Conservation (phyloP, 2,329 filamentous ascomycete genomes). For the Periconia sp. region DNA sequence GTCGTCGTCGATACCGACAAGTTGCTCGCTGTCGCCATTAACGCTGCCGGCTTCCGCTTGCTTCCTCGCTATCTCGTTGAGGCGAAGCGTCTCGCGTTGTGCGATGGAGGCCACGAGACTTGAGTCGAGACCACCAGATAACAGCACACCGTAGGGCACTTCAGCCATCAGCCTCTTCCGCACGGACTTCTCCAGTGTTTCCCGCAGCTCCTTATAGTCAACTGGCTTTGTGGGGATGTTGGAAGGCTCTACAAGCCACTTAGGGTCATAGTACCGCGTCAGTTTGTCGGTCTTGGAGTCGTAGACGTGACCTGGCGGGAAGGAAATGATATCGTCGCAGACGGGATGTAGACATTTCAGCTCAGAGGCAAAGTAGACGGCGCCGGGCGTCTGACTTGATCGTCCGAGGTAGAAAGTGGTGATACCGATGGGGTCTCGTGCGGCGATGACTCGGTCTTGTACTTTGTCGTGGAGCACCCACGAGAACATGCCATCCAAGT, state of each 20-base stretch:
- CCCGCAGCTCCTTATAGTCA: slow-evolving; percentile 79
- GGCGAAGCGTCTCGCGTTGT: slow-evolving; percentile 82
- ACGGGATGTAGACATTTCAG: slow-evolving; percentile 90
- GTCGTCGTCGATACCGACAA: slow-evolving; percentile 93
- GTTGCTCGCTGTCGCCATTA: slow-evolving; percentile 45
- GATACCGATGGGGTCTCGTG: slow-evolving; percentile 93
- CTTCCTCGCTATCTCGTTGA: slow-evolving; percentile 64
- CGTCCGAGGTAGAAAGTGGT: slow-evolving; percentile 97
- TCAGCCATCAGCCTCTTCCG: slow-evolving; percentile 98
- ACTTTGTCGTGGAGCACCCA: slow-evolving; percentile 97
- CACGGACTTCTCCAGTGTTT: slow-evolving; percentile 84
- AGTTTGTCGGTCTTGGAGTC: slow-evolving; percentile 87
- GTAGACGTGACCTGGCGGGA: slow-evolving; percentile 94
- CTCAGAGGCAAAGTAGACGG: slow-evolving; percentile 96
- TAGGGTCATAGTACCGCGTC: slow-evolving; percentile 86
- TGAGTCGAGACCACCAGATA: slow-evolving; percentile 94
- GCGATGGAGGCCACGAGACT: slow-evolving; percentile 94
- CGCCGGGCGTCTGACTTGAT: slow-evolving; percentile 74
- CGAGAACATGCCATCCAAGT: slow-evolving; percentile 99
- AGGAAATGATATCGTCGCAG: slow-evolving; percentile 91
- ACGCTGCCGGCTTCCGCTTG: slow-evolving; percentile 51
- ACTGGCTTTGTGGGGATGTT: slow-evolving; percentile 78
- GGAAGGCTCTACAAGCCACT: slow-evolving; percentile 80
- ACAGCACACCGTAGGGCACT: slow-evolving; percentile 92
- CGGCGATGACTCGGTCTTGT: slow-evolving; percentile 87